Base-by-base conservation (phyloP, 1,139 yeast species). In the Hansenula anomala region DNA sequence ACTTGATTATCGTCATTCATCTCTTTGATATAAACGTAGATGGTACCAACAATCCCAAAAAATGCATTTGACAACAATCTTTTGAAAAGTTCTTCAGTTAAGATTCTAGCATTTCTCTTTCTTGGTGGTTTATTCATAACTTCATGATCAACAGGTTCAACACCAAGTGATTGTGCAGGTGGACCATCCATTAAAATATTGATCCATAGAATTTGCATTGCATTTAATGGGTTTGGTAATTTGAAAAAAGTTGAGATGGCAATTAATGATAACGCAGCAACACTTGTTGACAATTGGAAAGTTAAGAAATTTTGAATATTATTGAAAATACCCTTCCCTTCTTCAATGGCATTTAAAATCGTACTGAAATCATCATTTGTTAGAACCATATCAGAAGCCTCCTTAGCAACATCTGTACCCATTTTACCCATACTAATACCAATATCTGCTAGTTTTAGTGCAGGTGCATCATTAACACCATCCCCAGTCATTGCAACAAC, bases 401-500 rank as follows among this genome's bases (percentile, higher is more conserved):
- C 98, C 57, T 92, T 92, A 36, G 98, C 98, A 36, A 92, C 98
- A 62, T 92, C 98, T 1, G 98, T 92, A 43, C 98, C 98, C 64
- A 85, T 79, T 54, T 80, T 79, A 46, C 98, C 98, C 98, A 92
- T 92, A 25, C 96, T 84, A 52, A 92, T 90, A 53, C 98, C 98
- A 52, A 92, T 94, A 62, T 92, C 96, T 3, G 98, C 98, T 56
- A 90, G 72, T 61, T 92, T 92, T 54, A 92, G 74, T 6, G 98
- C 97, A n/a, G 98, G 98, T 0, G 98, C 97, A 65, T 92, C 98
- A 59, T 92, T 92, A 22, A 92, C 98, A 64, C 98, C 98, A 63
- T 92, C 98, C 49, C 98, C 98, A 11, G 97, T 92, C 98, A 92
- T 92, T 30, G 97, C 98, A 36, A 92, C 98, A 46, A 90, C 82